Conservation (phyloP, 169 alveolate genomes). For the Eimeria maxima region DNA sequence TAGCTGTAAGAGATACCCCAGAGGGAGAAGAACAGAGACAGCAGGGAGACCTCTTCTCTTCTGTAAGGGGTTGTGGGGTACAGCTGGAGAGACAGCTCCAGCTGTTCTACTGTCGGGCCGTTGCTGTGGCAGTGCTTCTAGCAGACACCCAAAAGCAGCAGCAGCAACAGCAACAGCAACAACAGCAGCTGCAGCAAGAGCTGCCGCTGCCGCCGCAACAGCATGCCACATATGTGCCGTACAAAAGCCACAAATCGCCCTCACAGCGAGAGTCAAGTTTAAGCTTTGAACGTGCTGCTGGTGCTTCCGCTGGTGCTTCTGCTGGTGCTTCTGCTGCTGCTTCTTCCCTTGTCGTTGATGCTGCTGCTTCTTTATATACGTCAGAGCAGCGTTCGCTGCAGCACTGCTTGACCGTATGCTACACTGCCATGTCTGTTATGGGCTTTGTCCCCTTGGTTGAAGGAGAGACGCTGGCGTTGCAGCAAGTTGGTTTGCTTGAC, state of each 20-base stretch:
- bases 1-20: not conserved
- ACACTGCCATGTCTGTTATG: conserved; percentile 41
- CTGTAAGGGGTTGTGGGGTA: conserved; percentile 84
- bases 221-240: not conserved
- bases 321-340: conserved; percentile 23
- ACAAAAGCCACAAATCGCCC: not conserved
- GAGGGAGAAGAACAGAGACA: not conserved
- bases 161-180: conserved; percentile 30
- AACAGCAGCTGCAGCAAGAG: not conserved
- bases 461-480: conserved; percentile 9
- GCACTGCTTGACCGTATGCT: conserved; percentile 10
- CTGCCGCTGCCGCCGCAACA: not conserved
- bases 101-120: conserved; percentile 71
- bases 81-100: conserved; percentile 83
- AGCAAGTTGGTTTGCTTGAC: conserved; percentile 4
- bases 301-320: not conserved
- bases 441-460: conserved; percentile 32
- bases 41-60: conserved; percentile 63
- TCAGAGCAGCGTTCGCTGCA: conserved; percentile 6
- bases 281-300: not conserved
- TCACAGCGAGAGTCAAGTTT: not conserved
- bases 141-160: conserved; percentile 2
- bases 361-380: conserved; percentile 4
- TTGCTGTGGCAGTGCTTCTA: conserved; percentile 66
- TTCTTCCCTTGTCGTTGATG: not conserved